Conservation (phyloP, 192 early-diverging fungal genomes). For the Coemansia sp. region DNA sequence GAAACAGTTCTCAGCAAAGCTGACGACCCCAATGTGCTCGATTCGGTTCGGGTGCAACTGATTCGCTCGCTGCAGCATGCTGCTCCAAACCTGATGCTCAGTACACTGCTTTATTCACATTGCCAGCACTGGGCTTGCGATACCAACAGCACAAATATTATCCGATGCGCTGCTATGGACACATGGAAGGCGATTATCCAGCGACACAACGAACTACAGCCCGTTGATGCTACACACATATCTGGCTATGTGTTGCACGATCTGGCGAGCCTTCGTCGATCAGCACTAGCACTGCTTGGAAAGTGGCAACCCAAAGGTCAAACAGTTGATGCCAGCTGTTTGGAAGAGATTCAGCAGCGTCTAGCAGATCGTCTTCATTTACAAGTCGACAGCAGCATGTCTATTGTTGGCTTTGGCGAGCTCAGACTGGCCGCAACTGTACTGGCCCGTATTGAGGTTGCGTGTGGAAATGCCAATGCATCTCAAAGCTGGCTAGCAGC, state of each 20-base stretch:
- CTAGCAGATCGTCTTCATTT: conserved; percentile 14
- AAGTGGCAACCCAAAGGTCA: conserved; percentile 24
- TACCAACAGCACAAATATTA: conserved; percentile 17
- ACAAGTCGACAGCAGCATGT: background rate
- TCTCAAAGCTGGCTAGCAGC: conserved; percentile 31
- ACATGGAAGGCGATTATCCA: conserved; percentile 38
- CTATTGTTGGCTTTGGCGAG: background rate
- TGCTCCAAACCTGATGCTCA: conserved; percentile 41
- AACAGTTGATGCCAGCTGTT: background rate
- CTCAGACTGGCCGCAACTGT: conserved; percentile 15
- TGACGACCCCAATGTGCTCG: conserved; percentile 23
- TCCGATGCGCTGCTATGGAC: conserved; percentile 31
- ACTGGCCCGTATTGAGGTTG: conserved; percentile 38
- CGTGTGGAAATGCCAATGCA: background rate
- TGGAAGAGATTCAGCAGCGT: conserved; percentile 15
- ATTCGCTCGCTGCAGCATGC: conserved; percentile 52
- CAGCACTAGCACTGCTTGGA: conserved; percentile 28
- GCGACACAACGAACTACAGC: conserved; percentile 41
- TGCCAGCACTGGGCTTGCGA: conserved; percentile 37
- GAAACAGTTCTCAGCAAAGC: conserved; percentile 46
- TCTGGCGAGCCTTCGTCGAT: conserved; percentile 15
- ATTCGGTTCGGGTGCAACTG: conserved; percentile 40
- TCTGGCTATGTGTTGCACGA: conserved; percentile 21
- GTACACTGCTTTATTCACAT: conserved; percentile 33
- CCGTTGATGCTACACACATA: conserved; percentile 30